These are phyloP conservation scores for Rachicladosporium sp. DNA, from an alignment of 2,329 filamentous ascomycete genomes.

Conservation along the genomic window DNA sequence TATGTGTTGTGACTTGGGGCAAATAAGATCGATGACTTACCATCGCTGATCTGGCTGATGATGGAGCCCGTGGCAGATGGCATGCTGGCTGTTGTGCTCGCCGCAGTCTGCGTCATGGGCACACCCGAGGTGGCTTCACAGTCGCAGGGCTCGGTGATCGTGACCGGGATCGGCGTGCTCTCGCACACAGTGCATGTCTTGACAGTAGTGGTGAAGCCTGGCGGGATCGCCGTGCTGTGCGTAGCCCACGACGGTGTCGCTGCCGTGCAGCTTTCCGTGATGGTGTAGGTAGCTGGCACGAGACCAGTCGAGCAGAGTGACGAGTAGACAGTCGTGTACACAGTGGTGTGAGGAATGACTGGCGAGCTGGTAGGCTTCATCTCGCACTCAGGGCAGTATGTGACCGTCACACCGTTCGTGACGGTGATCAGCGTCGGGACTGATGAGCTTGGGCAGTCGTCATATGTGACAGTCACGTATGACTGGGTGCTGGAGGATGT, in stretches of 20 bases:
- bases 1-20: background rate
- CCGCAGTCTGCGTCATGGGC: conserved; percentile 7
- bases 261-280: conserved; percentile 25
- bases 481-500: conserved; percentile 12
- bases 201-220: conserved; percentile 23
- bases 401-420: conserved; percentile 23
- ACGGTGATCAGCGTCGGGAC: conserved; percentile 23
- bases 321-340: conserved; percentile 25
- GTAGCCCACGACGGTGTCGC: conserved; percentile 23
- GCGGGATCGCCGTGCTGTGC: conserved; percentile 18
- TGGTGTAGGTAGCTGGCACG: conserved; percentile 22
- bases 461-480: conserved; percentile 22
- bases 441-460: conserved; percentile 20
- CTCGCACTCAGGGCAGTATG: conserved; percentile 25
- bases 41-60: conserved; percentile 2
- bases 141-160: conserved; percentile 25
- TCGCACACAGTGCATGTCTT: conserved; percentile 22
- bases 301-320: conserved; percentile 24
- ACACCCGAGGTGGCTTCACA: conserved; percentile 19
- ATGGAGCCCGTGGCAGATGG: conserved; percentile 2
- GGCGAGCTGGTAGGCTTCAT: conserved; percentile 7
- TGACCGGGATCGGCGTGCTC: conserved; percentile 19
- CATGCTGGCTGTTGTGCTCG: conserved; percentile 6
- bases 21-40: background rate
- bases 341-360: conserved; percentile 19